Base-by-base conservation (phyloP, 257 asterid genomes). In the Petrea volubilis region DNA sequence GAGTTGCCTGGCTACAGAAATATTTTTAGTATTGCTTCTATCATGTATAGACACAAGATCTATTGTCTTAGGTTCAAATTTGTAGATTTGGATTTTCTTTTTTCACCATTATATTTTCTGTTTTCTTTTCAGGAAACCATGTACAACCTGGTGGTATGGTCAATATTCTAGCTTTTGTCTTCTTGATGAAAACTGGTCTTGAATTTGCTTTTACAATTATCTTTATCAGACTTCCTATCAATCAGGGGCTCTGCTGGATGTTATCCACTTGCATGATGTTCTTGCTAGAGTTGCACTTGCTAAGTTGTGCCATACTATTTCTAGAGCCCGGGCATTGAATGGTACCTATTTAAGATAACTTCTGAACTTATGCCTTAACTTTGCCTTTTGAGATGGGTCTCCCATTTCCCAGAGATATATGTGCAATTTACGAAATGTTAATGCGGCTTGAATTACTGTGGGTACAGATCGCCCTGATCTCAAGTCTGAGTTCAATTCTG, bases 221-320 rank as follows among this genome's bases (percentile, higher is more conserved):
- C 53, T 62, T 78, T 59, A 52, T 74, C 70, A 59, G 74, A 75
- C 43, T 80, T 83, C 80, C 63, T 74, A 65, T 80, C 80, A 78
- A 86, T 72, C 90, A 95, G 99, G 98, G 75, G 92, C 97, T 51
- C 86, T 95, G 77, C 96, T 87, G 77, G 98, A 95, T 88, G 87
- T 95, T 85, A 96, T 95, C 67, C 98, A 92, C 80, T 85, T 95
- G 90, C 97, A 92, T 80, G 99, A 95, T 66, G 99, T 92, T 78
- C 97, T 95, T 67, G 99, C 99, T 58, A 87, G 99, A 88, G 98
- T 95, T 77, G 97, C 98, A 63, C 91, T 95, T 68, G 94, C 98
- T 74, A 90, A 85, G 81, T 86, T 95, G 83, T 95, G 99, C 83
- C 95, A 95, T 74, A 68, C 90, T 6, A 78, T 95, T 73, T 84